Percentiles rank a stretch among this genome's conserved stretches.
Evolutionary conservation across 2,329 filamentous ascomycete genomes (phyloP).

Genomic region (Cladophialophora bantiana): DNA sequence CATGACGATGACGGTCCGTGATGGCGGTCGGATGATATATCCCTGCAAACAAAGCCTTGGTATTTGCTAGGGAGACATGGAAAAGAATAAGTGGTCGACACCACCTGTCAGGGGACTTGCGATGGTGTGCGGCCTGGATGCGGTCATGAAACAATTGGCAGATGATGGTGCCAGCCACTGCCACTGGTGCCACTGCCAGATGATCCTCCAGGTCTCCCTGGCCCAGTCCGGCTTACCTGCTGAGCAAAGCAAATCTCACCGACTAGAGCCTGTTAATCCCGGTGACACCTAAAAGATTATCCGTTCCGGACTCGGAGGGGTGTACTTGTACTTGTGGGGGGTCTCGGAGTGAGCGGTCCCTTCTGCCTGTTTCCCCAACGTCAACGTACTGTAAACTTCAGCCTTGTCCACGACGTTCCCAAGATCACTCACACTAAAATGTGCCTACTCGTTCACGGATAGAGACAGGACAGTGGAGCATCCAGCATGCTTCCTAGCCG

Average conservation of each 20-base stretch:
- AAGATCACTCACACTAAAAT: background rate
- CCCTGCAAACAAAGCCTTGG: conserved; percentile 23
- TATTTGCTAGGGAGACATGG: conserved; percentile 26
- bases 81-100: conserved; percentile 26
- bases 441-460: background rate
- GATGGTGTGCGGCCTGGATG: conserved; percentile 17
- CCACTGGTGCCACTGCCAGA: background rate
- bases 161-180: conserved; percentile 4
- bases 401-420: conserved; percentile 6
- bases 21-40: conserved; percentile 22
- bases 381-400: conserved; percentile 11
- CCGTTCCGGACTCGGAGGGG: background rate
- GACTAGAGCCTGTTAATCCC: background rate
- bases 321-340: background rate
- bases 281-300: conserved; percentile 7
- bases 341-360: background rate
- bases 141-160: conserved; percentile 18
- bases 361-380: conserved; percentile 11
- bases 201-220: background rate
- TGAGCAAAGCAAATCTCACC: no score
- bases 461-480: background rate
- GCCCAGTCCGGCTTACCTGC: conserved; percentile 16
- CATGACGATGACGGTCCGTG: conserved; percentile 32
- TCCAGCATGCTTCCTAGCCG: background rate
- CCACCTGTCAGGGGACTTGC: conserved; percentile 24